Conservation (phyloP, 495 filamentous ascomycete species). For the Podospora sp. region DNA sequence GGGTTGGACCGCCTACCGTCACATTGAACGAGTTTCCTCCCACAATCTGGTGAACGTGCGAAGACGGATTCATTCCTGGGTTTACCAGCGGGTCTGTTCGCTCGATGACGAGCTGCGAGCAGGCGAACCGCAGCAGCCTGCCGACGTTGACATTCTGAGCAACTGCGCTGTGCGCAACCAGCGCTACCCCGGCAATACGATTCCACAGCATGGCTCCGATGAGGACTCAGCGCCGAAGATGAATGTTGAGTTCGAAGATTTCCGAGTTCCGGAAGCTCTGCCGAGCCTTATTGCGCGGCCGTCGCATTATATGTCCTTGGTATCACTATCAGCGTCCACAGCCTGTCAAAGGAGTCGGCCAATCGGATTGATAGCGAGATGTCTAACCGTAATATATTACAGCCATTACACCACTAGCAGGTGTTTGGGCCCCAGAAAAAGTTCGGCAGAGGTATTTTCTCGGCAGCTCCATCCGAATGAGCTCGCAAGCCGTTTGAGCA, state of each 20-base stretch:
- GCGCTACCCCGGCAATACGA: neutral
- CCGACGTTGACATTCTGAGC: slow-evolving; percentile 6
- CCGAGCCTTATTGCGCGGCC: neutral
- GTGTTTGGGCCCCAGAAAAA: neutral
- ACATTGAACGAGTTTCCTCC: slow-evolving; percentile 30
- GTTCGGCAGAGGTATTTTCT: neutral
- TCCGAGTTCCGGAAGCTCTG: neutral
- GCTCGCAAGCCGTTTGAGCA: too few species aligned
- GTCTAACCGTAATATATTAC: neutral
- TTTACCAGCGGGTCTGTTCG: slow-evolving; percentile 23
- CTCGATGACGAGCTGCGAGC: slow-evolving; percentile 24
- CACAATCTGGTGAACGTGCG: slow-evolving; percentile 29
- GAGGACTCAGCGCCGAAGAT: neutral
- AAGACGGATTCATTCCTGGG: slow-evolving; percentile 21
- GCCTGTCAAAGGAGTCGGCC: neutral
- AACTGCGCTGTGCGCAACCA: neutral
- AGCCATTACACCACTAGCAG: neutral
- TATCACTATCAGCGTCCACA: neutral
- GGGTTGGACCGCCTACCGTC: slow-evolving; percentile 2
- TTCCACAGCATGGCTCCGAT: neutral
- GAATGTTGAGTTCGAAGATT: neutral
- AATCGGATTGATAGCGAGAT: neutral
- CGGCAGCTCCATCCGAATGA: neutral
- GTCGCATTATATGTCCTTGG: neutral
- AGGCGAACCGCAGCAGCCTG: slow-evolving; percentile 15